Base-by-base conservation (phyloP, 2,329 filamentous ascomycete genomes). In the Chrysosphaeria jannelii region DNA sequence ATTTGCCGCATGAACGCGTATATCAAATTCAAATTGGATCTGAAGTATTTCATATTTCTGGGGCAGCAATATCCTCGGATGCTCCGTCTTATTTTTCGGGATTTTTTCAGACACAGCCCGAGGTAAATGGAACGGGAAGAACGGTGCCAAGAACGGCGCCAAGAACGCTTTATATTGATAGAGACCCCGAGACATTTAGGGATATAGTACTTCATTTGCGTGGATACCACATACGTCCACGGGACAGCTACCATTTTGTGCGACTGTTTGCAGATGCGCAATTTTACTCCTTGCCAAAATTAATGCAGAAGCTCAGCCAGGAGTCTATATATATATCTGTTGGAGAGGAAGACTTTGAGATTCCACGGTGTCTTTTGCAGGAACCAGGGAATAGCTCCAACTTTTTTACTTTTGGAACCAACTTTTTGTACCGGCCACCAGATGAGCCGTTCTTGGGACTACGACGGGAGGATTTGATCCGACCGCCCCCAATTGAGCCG, bases 11-110 rank as follows among this genome's bases (percentile, higher is more conserved):
- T 32, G 63, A 69, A 37, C 64, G 66, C 34, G 66, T 74, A 10
- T 75, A 74, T 30, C 66, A 67, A 3, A 66, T 74, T 29, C 68
- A 74, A 42, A 69, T 74, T 33, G 67, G 68, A 10, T 58, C 59
- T 10, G 60, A 69, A 42, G 45, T 74, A 24, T 74, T 74, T 36
- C 64, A 70, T 39, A 51, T 74, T 24, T 74, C 67, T 2, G 68
- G 68, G 14, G 67, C 67, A 11, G 72, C 67, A 3, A 48, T 74
- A 22, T 71, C 65, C 10, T 74, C 65, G 13, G 68, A 75, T 44
- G 81, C 78, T 37, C 81, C 81, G 28, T 91, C 79, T 23, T 91
- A 91, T 44, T 91, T 93, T 46, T 89, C 81, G 11, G 69, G 76
- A 34, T 91, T 85, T 48, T 93, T 93, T 43, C 56, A 66, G 34